These are phyloP conservation scores for Penicillium steckii DNA, from an alignment of 495 filamentous ascomycete species.

Conservation along the genomic window DNA sequence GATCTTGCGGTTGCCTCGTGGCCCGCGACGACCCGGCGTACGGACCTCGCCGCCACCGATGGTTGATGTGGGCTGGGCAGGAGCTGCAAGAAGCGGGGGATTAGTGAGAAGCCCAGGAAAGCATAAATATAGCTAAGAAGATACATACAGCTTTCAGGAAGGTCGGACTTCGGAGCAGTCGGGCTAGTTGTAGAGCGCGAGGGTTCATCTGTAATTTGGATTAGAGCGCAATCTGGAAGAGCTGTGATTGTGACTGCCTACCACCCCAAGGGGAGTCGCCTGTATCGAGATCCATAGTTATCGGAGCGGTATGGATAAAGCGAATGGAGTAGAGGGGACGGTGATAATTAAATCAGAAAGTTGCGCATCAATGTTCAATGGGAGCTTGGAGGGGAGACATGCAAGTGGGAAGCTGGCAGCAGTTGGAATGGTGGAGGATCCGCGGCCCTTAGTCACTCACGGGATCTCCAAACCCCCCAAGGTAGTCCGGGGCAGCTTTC, in stretches of 20 bases:
- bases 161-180: slow-evolving; percentile 21
- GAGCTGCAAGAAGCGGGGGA: slow-evolving; percentile 31
- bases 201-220: slow-evolving; percentile 50
- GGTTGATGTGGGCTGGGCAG: slow-evolving; percentile 34
- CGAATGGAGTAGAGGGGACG: slow-evolving; percentile 4
- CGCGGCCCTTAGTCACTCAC: slow-evolving; percentile 31
- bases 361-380: slow-evolving; percentile 4
- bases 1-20: slow-evolving; percentile 67
- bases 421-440: slow-evolving; percentile 35
- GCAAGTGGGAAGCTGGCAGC: slow-evolving; percentile 23
- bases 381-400: slow-evolving; percentile 7
- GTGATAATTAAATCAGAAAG: slow-evolving; percentile 2
- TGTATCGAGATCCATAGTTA: slow-evolving; percentile 60
- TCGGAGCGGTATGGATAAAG: slow-evolving; percentile 1
- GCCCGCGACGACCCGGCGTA: slow-evolving; percentile 48
- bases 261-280: slow-evolving; percentile 73
- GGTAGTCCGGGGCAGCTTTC: slow-evolving; percentile 4
- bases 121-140: slow-evolving; percentile 10
- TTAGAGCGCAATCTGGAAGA: slow-evolving; percentile 24
- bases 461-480: slow-evolving; percentile 20
- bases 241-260: slow-evolving; percentile 43
- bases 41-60: slow-evolving; percentile 37
- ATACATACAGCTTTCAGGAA: slow-evolving; percentile 31
- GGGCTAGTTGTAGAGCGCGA: slow-evolving; percentile 48
- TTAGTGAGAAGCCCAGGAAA: slow-evolving; percentile 30